Base-by-base conservation (phyloP, 306 rosid genomes). In the Trifolium repens region DNA sequence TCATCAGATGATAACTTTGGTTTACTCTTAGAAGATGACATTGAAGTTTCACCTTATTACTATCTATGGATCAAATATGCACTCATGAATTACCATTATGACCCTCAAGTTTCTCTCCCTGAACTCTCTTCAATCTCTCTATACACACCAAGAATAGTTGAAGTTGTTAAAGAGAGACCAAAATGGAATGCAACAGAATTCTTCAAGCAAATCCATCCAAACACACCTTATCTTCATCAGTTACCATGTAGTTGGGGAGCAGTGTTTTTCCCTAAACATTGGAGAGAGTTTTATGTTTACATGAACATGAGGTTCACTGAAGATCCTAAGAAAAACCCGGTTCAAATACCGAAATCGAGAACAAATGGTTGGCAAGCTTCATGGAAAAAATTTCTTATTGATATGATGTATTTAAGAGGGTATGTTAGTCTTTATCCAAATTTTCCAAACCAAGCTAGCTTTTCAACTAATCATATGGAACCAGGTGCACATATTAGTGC, bases 341-440 rank as follows among this genome's bases (percentile, higher is more conserved):
- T 94, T 74, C 99, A 94, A 65, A 94, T 94, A 69, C 99, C 99
- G 0, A 92, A 75, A 79, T 94, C 99, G 0, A 84, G 98, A 83
- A 94, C 97, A 39, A 94, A 94, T 32, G 99, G 99, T 0, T 94
- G 99, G 99, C 99, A 94, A 71, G 99, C 99, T 46, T 94, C 99
- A 60, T 94, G 99, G 99, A 94, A 94, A 46, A 94, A 94, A 81
- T 94, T 94, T 71, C 89, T 94, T 15, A 92, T 94, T 49, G 99
- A 94, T 86, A 92, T 94, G 99, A 94, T 94, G 99, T 94, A 94
- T 77, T 80, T 94, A 1, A 88, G 99, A 89, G 97, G 99, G 4
- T 94, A 94, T 69, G 97, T 94, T 1, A 90, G 89, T 69, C 92
- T 94, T 1, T 94, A 94, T 72, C 99, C 99, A 10, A 94, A 94